Evolutionary conservation across 352 stramenopile species (phyloP).

Genomic region (Phytophthora constricta): DNA sequence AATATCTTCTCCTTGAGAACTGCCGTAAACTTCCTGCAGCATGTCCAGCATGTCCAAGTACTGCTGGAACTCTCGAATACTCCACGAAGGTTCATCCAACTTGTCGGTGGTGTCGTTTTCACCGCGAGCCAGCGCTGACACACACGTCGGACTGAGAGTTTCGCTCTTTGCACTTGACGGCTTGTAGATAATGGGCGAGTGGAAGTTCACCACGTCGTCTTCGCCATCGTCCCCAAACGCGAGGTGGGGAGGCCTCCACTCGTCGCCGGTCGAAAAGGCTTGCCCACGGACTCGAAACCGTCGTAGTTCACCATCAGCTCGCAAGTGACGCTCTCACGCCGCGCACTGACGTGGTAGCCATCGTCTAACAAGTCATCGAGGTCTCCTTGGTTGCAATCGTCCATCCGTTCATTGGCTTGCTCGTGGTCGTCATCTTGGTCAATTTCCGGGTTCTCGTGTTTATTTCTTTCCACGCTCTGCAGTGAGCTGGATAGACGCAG

Average conservation of each 20-base stretch:
- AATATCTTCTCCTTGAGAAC: slow-evolving; percentile 30
- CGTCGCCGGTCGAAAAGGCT: no score
- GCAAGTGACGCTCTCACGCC: slow-evolving; percentile 32
- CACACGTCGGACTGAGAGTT: slow-evolving; percentile 30
- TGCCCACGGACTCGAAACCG: slow-evolving; percentile 31
- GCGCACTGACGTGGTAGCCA: no score
- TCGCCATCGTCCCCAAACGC: slow-evolving; percentile 34
- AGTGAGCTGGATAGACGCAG: no score
- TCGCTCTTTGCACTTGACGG: slow-evolving; percentile 1
- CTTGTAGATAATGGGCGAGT: slow-evolving; percentile 43
- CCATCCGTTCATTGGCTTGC: no score
- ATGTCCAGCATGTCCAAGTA: slow-evolving; percentile 54
- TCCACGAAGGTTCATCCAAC: slow-evolving; percentile 34
- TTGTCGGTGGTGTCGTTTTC: slow-evolving; percentile 3
- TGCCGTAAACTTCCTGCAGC: slow-evolving; percentile 42
- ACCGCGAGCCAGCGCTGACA: slow-evolving; percentile 26
- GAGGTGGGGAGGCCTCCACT: no score
- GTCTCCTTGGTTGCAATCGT: slow-evolving; percentile 16
- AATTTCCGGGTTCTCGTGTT: no score
- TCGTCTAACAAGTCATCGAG: no score
- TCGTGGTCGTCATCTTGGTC: no score
- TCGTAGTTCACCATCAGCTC: slow-evolving; percentile 53
- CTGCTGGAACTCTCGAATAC: slow-evolving; percentile 46
- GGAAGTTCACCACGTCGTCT: slow-evolving; percentile 44
- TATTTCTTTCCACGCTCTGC: no score